Base-by-base conservation (phyloP, 257 asterid species). In the Eustoma russellianum region DNA sequence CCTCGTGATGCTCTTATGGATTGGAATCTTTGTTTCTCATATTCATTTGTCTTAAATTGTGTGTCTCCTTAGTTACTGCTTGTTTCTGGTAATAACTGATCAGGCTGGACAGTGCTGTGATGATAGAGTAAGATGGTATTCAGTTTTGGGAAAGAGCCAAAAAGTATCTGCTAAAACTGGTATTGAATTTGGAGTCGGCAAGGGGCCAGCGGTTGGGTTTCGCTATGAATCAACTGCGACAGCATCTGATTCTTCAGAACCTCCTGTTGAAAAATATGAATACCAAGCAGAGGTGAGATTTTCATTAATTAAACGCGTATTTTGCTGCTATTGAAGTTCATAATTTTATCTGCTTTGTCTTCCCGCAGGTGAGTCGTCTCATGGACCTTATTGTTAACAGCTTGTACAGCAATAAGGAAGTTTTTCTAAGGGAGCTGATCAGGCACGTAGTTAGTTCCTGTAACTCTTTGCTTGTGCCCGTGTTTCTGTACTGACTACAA, bases 361-460 rank as follows among this genome's bases (percentile, higher is more conserved):
- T 11, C 11, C 57, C 62, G 57, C 80, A 92, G 99, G 95, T 92
- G 69, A 92, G 99, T 77, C 97, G 97, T 50, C 95, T 92, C 40
- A 88, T 92, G 97, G 97, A 88, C 77, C 94, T 92, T 38, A 92
- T 92, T 16, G 99, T 92, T 52, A 92, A 88, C 68, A 92, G 95
- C 63, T 66, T 88, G 56, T 92, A 92, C 66, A 92, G 97, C 83
- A 88, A 92, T 70, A 92, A 85, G 71, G 95, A 88, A 4, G 95
- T 91, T 58, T 84, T 92, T 75, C 95, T 92, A 46, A 82, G 99
- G 55, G 99, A 92, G 70, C 97, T 92, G 62, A 78, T 88, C 80
- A 92, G 99, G 99, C 65, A 76, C 35, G 77, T 58, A 15, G 52
- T 64, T 17, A 35, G 46, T 53, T 16, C 61, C n/a, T 28, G 19